Percentiles rank a stretch among this genome's conserved stretches.
These are phyloP conservation scores for Candida broadrunensis DNA, from an alignment of 805 yeast genomes.

Conservation along the genomic window DNA sequence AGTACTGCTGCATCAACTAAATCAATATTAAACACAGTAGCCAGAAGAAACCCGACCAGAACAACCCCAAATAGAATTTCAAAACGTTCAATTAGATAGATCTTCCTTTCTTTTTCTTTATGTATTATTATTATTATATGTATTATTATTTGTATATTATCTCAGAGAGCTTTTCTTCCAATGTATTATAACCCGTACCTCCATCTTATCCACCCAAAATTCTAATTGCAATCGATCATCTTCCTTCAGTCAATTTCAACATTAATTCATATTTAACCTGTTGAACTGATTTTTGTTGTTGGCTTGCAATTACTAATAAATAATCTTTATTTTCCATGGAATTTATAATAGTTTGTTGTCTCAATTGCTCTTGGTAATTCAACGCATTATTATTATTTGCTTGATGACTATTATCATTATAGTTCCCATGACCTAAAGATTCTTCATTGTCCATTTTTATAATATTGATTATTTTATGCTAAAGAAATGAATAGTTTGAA, in stretches of 20 bases:
- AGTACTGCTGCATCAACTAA: background rate
- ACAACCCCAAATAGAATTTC: background rate
- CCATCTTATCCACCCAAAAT: too few relatives aligned
- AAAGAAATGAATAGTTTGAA: too few relatives aligned
- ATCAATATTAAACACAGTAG: background rate
- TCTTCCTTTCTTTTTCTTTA: background rate
- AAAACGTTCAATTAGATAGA: background rate
- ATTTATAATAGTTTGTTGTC: constrained; percentile 34
- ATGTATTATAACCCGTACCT: too few relatives aligned
- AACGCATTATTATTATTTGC: constrained; percentile 4
- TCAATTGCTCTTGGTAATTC: constrained; percentile 23
- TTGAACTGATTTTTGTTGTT: constrained; percentile 41
- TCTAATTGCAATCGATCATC: background rate
- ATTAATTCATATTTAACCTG: constrained; percentile 40
- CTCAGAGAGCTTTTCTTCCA: too few relatives aligned
- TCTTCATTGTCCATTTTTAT: too few relatives aligned
- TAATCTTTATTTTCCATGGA: constrained; percentile 40
- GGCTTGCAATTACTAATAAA: constrained; percentile 35
- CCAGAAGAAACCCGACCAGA: background rate
- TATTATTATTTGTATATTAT: background rate
- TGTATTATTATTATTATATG: too few relatives aligned
- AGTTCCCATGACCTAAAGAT: too few relatives aligned
- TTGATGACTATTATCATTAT: too few relatives aligned
- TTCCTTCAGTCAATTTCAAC: constrained; percentile 21
- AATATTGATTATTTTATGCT: too few relatives aligned